phyloP scores from a whole-genome alignment of 2,329 filamentous ascomycete genomes.

The Xylariaceae sp. region DNA sequence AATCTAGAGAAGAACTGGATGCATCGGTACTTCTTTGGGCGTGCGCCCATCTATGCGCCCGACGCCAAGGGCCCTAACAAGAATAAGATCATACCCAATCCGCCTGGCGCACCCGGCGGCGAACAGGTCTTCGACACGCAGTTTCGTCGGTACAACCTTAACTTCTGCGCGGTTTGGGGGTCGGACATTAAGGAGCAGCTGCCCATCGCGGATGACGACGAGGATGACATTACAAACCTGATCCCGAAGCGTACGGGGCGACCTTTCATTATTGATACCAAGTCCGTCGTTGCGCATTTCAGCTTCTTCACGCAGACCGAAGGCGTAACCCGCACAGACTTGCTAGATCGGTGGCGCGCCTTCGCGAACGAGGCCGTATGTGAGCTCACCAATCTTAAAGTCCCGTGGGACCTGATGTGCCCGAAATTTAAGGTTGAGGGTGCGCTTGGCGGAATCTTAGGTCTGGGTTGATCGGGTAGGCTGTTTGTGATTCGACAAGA shows the following conservation, averaged over 20 bases:
- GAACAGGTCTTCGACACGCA: constrained; percentile 42
- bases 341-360: constrained; percentile 47
- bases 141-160: constrained; percentile 46
- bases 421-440: constrained; percentile 4
- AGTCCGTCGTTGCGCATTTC: constrained; percentile 50
- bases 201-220: constrained; percentile 40
- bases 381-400: constrained; percentile 11
- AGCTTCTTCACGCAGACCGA: constrained; percentile 39
- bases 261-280: constrained; percentile 48
- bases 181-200: constrained; percentile 44
- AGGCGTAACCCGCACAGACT: constrained; percentile 45
- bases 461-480: too few species aligned
- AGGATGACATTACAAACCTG: constrained; percentile 39
- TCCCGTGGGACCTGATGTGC: constrained; percentile 13
- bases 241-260: constrained; percentile 35
- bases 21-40: constrained; percentile 43
- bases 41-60: constrained; percentile 20
- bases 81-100: not conserved
- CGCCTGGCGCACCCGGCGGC: constrained; percentile 10
- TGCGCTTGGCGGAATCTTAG: too few species aligned
- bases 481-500: too few species aligned
- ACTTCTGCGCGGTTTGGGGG: constrained; percentile 51
- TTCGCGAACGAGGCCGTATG: constrained; percentile 52
- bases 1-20: constrained; percentile 44
- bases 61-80: constrained; percentile 13